Evolutionary conservation across 805 yeast species (phyloP), one percentile per base, ranked within the genome.

Genomic region (Saturnispora serradocipensis): DNA sequence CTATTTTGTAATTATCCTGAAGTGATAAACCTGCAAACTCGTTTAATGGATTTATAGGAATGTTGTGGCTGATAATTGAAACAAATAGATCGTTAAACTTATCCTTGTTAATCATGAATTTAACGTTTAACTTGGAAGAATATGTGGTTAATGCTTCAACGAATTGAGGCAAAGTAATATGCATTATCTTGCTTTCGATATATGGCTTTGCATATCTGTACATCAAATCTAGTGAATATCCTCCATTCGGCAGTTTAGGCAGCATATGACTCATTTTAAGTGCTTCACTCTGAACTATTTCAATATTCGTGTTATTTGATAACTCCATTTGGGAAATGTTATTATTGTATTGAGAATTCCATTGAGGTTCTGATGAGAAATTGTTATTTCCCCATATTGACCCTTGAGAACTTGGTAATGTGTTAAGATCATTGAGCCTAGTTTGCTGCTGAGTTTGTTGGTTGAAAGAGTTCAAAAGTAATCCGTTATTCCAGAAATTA

Each of bases 61-160:
- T 18, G 20, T 38, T 18, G 5, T 38, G 42, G 16, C 24, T 38
- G n/a, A 16, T 11, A 38, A 38, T 38, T 18, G 42, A 18, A n/a
- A 38, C 47, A 45, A 30, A 74, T 8, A 70, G 67, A 3, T 76
- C 75, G n/a, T 66, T 68, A 1, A 76, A 75, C 43, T 74, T 76
- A 55, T 76, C 80, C 57, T 71, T 72, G 22, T 71, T 57, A 42
- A 74, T 61, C 22, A 74, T 77, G 58, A 76, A 77, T 24, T 64
- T 62, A 51, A 67, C 62, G 4, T 63, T 61, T 13, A 65, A 48
- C 18, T 59, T 61, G 3, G 51, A 54, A 32, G 68, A 55, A 16
- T 62, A 63, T 64, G 69, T 39, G 59, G 71, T 53, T 64, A 72
- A 55, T 59, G 69, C 53, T 61, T 64, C 46, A 62, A 62, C 32